phyloP scores from a whole-genome alignment of 345 rosid species.

The Acer campestre region DNA sequence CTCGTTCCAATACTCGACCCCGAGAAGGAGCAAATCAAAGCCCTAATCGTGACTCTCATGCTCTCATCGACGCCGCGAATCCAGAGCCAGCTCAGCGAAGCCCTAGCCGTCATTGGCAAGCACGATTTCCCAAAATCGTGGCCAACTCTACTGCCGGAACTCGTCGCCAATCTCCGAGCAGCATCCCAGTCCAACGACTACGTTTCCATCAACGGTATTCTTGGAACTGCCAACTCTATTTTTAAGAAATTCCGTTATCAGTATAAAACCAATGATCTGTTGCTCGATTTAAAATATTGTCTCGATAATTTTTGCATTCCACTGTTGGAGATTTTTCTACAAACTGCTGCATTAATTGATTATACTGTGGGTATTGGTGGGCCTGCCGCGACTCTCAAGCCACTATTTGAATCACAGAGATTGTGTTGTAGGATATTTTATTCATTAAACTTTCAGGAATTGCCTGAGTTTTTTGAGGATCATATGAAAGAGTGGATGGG shows the following conservation, averaged over 20 bases:
- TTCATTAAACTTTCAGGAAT: slow-evolving; percentile 83
- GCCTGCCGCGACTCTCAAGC: slow-evolving; percentile 48
- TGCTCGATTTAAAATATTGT: slow-evolving; percentile 82
- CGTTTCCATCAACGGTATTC: slow-evolving; percentile 79
- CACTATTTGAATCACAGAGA: slow-evolving; percentile 80
- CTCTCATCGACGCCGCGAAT: slow-evolving; percentile 74
- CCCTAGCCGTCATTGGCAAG: slow-evolving; percentile 84
- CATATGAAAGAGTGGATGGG: slow-evolving; percentile 94
- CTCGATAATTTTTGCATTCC: slow-evolving; percentile 74
- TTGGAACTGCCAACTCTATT: slow-evolving; percentile 87
- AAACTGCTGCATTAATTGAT: slow-evolving; percentile 68
- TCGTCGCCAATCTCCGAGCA: slow-evolving; percentile 53
- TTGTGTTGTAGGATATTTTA: slow-evolving; percentile 87
- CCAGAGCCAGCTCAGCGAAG: slow-evolving; percentile 94
- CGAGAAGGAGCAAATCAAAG: slow-evolving; percentile 88
- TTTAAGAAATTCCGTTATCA: slow-evolving; percentile 86
- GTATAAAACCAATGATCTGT: slow-evolving; percentile 76
- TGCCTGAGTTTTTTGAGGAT: slow-evolving; percentile 97
- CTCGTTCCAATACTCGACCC: slow-evolving; percentile 49
- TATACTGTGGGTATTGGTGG: slow-evolving; percentile 50
- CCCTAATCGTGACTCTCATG: slow-evolving; percentile 81
- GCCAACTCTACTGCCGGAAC: slow-evolving; percentile 88
- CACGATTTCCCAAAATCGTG: slow-evolving; percentile 89
- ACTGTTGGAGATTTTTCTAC: slow-evolving; percentile 61
- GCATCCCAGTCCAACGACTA: slow-evolving; percentile 55